These are phyloP conservation scores for Botrytis deweyae DNA, from an alignment of 2,329 filamentous ascomycete species.

Conservation along the genomic window DNA sequence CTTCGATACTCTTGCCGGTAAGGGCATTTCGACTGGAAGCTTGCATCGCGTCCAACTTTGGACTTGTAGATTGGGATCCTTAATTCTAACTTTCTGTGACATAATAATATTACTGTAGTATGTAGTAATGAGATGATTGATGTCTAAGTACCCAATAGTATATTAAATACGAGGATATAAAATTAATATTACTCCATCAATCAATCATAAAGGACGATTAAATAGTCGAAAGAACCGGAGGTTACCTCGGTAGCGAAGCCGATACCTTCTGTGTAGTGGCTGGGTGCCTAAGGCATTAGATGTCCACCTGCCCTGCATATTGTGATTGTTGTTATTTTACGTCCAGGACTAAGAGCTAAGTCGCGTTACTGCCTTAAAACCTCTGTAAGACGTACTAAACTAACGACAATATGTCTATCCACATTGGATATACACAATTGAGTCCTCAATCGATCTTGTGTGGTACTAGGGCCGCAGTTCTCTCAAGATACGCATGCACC, in stretches of 20 bases:
- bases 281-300: background rate
- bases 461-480: background rate
- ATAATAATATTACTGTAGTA: background rate
- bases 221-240: background rate
- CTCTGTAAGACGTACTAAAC: background rate
- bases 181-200: background rate
- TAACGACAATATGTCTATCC: background rate
- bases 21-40: background rate
- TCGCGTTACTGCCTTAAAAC: background rate
- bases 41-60: background rate
- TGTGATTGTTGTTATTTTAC: background rate
- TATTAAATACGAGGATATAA: background rate
- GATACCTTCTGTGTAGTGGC: background rate
- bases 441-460: background rate
- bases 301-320: fast-evolving
- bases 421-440: background rate
- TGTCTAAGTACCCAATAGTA: background rate
- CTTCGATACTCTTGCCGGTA: background rate
- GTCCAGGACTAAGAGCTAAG: background rate
- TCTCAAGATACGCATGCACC: background rate
- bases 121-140: background rate
- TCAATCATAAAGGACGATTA: background rate
- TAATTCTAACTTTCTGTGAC: background rate
- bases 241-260: background rate
- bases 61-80: background rate